Conservation (phyloP, 257 asterid genomes). For the Ehretia macrophylla region DNA sequence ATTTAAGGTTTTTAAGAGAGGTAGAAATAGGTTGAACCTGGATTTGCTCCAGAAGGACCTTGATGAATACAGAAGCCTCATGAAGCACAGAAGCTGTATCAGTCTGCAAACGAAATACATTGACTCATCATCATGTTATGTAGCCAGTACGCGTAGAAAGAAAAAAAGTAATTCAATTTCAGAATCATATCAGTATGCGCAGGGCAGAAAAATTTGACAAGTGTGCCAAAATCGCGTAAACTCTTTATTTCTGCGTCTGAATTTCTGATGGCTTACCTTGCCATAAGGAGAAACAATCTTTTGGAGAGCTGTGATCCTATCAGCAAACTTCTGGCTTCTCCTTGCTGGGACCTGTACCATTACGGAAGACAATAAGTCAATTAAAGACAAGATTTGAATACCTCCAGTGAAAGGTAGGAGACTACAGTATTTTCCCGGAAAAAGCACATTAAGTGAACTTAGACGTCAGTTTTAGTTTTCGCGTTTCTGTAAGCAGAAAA, state of each 20-base stretch:
- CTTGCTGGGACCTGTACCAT: conserved; percentile 18
- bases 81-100: conserved; percentile 65
- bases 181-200: too few species aligned
- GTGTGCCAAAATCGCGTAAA: neutral
- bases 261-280: conserved; percentile 34
- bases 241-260: neutral
- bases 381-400: too few species aligned
- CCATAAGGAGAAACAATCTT: conserved; percentile 72
- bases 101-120: conserved; percentile 35
- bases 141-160: too few species aligned
- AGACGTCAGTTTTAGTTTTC: too few species aligned
- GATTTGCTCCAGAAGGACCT: conserved; percentile 49
- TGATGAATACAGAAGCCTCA: conserved; percentile 49
- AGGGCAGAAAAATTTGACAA: too few species aligned
- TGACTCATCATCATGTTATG: too few species aligned
- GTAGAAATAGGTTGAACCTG: conserved; percentile 27
- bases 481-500: too few species aligned
- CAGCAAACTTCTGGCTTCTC: conserved; percentile 52
- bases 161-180: too few species aligned
- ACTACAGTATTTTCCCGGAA: too few species aligned
- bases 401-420: neutral
- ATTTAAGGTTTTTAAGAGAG: too few species aligned
- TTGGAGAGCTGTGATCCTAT: conserved; percentile 58
- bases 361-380: neutral
- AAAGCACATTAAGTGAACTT: too few species aligned